Evolutionary conservation across 257 asterid genomes (phyloP).

Genomic region (Ocimum tenuiflorum): DNA sequence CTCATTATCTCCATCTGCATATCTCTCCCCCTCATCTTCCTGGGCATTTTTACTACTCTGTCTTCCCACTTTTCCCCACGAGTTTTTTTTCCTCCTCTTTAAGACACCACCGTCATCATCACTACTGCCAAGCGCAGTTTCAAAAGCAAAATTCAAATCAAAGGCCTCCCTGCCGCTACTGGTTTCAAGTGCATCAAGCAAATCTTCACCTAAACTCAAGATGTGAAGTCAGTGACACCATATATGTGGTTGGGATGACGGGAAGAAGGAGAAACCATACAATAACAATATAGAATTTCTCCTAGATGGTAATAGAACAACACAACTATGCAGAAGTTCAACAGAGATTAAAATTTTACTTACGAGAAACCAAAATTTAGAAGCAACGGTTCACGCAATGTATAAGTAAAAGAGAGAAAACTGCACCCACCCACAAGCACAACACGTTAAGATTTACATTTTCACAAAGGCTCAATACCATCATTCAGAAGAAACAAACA

Average conservation of each 20-base stretch:
- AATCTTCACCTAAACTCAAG: constrained; percentile 27
- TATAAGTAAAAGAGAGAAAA: background rate
- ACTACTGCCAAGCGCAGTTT: no score
- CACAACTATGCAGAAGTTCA: no score
- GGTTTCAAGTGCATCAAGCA: constrained; percentile 15
- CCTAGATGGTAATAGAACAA: background rate
- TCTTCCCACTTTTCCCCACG: constrained; percentile 4
- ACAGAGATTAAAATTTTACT: no score
- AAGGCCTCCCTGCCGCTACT: background rate
- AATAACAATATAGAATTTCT: background rate
- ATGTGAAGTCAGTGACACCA: constrained; percentile 3
- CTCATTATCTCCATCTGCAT: background rate
- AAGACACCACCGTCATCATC: no score
- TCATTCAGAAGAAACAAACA: background rate
- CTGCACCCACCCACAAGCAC: background rate
- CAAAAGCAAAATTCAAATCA: background rate
- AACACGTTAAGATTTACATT: background rate
- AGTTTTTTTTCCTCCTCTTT: no score
- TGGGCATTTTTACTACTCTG: background rate
- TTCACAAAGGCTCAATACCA: background rate
- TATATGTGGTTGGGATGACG: background rate
- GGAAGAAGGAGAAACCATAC: background rate
- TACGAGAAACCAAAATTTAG: background rate
- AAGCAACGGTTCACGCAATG: background rate
- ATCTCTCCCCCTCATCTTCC: constrained; percentile 22